Percentiles rank a stretch among this genome's conserved stretches.
Evolutionary conservation across 768 basidiomycete genomes (phyloP).

Genomic region (Boletales sp.): DNA sequence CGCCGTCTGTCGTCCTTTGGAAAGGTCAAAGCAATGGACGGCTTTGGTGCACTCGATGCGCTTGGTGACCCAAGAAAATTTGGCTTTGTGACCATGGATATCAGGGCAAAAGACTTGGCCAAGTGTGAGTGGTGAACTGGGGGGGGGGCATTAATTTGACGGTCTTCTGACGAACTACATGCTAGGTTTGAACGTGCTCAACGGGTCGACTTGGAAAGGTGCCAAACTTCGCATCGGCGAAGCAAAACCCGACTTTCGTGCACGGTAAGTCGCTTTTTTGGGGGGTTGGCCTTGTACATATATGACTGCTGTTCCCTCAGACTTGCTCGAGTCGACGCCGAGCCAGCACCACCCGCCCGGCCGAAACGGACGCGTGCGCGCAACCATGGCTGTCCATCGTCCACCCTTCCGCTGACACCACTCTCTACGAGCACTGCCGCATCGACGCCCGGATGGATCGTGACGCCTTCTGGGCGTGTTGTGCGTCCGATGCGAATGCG

Average conservation of each 20-base stretch:
- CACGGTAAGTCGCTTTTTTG: constrained; percentile 41
- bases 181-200: constrained; percentile 69
- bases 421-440: constrained; percentile 59
- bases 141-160: too few relatives aligned
- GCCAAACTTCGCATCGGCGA: constrained; percentile 78
- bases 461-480: constrained; percentile 62
- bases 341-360: constrained; percentile 28
- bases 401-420: constrained; percentile 65
- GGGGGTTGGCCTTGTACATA: background rate
- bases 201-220: constrained; percentile 87
- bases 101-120: constrained; percentile 52
- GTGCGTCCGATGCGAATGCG: constrained; percentile 68
- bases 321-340: constrained; percentile 15
- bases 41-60: constrained; percentile 60
- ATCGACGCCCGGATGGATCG: constrained; percentile 60
- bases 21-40: constrained; percentile 63
- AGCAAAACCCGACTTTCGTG: constrained; percentile 70
- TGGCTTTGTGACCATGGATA: constrained; percentile 70
- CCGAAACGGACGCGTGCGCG: constrained; percentile 41
- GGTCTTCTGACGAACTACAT: too few relatives aligned
- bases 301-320: background rate
- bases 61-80: constrained; percentile 68
- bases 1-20: constrained; percentile 64
- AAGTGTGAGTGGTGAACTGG: constrained; percentile 49
- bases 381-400: constrained; percentile 42